Base-by-base conservation (phyloP, 2,329 filamentous ascomycete genomes). In the Clonostachys rhizophaga region DNA sequence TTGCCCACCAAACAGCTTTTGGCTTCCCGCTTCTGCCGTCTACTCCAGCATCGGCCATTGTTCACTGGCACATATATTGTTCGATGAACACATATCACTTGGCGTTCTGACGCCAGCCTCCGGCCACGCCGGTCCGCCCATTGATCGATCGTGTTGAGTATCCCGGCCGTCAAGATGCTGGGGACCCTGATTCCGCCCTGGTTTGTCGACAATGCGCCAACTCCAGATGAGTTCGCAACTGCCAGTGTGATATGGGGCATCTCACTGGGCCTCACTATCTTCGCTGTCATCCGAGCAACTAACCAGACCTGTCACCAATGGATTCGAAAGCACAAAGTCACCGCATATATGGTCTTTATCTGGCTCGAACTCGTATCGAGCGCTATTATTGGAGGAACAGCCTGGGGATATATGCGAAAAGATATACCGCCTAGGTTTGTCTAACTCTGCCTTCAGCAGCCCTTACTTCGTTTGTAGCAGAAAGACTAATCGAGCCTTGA, bases 351-450 rank as follows among this genome's bases (percentile, higher is more conserved):
- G 36, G 55, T 60, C 47, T 57, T 71, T 53, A 63, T 72, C 40
- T 73, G 70, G 70, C 44, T 60, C 17, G 67, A 71, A 49, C 56
- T 67, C 41, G 35, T 63, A 9, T 56, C 63, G 3, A 67, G 62
- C 50, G 52, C 60, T 8, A 50, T 59, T 9, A 66, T 69, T 41
- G 61, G 61, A 24, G 54, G 65, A 5, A 49, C 67, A 5, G 61
- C 58, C 20, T 72, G 65, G 65, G 59, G 64, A 9, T 65, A 63
- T 46, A 45, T 70, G 5, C 50, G 58, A 40, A 56, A 53, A 13
- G 7, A 7, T 14, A 42, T 42, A 24, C 45, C 50, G 6, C 45
- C 58, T 24, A 70, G 66, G 53, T 66, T 59, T 13, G 46, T 52
- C 4, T 49, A 57, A 10, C 59, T 54, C 24, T 30, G 24, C 24